phyloP scores from a whole-genome alignment of 108 stramenopile species.

The Tribonema minus region DNA sequence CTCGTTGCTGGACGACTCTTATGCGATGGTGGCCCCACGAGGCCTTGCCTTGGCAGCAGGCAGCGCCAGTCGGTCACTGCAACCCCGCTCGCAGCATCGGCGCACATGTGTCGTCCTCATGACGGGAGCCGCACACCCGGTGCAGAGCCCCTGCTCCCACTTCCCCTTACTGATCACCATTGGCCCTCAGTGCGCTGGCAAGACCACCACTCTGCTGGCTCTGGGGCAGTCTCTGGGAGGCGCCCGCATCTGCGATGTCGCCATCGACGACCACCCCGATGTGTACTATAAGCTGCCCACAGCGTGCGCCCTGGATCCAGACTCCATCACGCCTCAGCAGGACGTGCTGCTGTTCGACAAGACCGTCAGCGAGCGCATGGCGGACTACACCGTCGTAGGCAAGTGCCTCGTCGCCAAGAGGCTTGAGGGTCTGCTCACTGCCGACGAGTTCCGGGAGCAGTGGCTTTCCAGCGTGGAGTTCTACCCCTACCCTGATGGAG shows the following conservation, averaged over 20 bases:
- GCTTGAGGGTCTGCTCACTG: conserved; percentile 2
- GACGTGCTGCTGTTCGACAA: not conserved
- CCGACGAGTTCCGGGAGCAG: conserved; percentile 7
- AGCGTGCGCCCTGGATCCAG: not conserved
- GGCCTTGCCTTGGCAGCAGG: too few relatives aligned
- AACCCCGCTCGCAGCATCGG: too few relatives aligned
- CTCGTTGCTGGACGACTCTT: too few relatives aligned
- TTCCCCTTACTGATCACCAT: conserved; percentile 20
- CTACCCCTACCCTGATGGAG: not conserved
- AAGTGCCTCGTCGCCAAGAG: conserved; percentile 14
- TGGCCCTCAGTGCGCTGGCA: conserved; percentile 33
- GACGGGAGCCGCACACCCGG: too few relatives aligned
- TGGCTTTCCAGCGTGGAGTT: not conserved
- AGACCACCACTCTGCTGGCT: conserved; percentile 10
- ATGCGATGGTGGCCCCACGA: too few relatives aligned
- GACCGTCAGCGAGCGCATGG: conserved; percentile 14
- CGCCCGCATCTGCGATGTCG: not conserved
- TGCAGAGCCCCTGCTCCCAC: too few relatives aligned
- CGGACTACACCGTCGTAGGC: conserved; percentile 4
- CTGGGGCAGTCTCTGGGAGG: not conserved
- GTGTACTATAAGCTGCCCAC: conserved; percentile 18
- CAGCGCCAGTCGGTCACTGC: too few relatives aligned
- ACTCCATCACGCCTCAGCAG: not conserved
- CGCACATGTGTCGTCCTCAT: too few relatives aligned
- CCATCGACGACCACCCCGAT: conserved; percentile 26